Evolutionary conservation across 2,329 filamentous ascomycete species (phyloP).

Genomic region (Diaporthe destruens): DNA sequence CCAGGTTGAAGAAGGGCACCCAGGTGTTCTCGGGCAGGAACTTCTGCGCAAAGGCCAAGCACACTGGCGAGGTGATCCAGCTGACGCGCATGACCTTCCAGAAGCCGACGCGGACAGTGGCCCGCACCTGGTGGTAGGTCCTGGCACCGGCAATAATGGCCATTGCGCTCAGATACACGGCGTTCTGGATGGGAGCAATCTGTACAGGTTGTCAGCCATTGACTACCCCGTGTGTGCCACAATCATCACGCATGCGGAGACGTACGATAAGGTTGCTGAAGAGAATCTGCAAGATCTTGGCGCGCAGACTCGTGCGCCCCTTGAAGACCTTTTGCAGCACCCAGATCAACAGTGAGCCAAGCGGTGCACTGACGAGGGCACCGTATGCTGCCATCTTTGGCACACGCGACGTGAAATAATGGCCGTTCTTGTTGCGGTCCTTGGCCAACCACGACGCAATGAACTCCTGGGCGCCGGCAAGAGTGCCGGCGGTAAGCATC

Average conservation of each 20-base stretch:
- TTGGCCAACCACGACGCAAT: constrained; percentile 97
- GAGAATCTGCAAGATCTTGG: constrained; percentile 97
- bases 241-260: constrained; percentile 43
- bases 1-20: constrained; percentile 99
- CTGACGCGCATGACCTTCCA: constrained; percentile 99
- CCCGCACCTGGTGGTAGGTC: constrained; percentile 94
- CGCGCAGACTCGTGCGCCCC: constrained; percentile 87
- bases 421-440: constrained; percentile 95
- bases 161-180: constrained; percentile 94
- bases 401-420: constrained; percentile 97
- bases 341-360: constrained; percentile 95
- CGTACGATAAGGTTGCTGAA: constrained; percentile 94
- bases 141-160: constrained; percentile 94
- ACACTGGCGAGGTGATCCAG: constrained; percentile 95
- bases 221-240: not conserved
- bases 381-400: constrained; percentile 99
- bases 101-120: constrained; percentile 95
- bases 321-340: constrained; percentile 92
- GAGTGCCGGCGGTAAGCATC: constrained; percentile 96
- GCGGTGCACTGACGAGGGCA: constrained; percentile 90
- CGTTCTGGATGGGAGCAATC: constrained; percentile 95
- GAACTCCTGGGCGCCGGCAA: constrained; percentile 91
- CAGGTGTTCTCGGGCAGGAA: constrained; percentile 97
- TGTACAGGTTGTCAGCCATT: constrained; percentile 53
- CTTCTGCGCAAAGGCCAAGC: constrained; percentile 96